phyloP scores from a whole-genome alignment of 257 asterid genomes.

The Nicotiana knightiana region DNA sequence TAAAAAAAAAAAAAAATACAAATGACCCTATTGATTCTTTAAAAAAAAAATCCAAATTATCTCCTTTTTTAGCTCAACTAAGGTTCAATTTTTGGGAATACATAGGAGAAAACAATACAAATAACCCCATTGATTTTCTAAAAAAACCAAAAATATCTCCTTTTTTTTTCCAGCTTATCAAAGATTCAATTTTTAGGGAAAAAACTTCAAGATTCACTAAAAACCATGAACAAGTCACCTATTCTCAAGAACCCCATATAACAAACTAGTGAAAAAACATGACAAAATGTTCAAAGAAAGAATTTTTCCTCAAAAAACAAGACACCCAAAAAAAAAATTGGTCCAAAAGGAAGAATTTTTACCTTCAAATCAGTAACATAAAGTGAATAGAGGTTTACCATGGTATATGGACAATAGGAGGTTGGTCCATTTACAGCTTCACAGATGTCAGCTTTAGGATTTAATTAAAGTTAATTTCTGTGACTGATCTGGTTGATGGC shows the following conservation, averaged over 20 bases:
- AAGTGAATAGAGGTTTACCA: not conserved
- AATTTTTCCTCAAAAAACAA: not conserved
- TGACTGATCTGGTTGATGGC: not conserved
- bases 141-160: not conserved
- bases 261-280: not conserved
- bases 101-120: conserved; percentile 35
- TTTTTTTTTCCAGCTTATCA: conserved; percentile 1
- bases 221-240: not conserved
- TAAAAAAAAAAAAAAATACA: conserved; percentile 30
- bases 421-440: not conserved
- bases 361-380: not conserved
- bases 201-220: not conserved
- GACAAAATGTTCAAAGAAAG: not conserved
- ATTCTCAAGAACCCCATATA: not conserved
- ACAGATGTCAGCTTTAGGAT: not conserved
- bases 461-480: not conserved
- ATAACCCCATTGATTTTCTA: conserved; percentile 25
- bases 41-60: not conserved
- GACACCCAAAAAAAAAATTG: not conserved
- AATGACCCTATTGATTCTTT: conserved; percentile 30
- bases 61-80: too few species aligned
- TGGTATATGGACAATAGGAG: not conserved
- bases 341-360: not conserved
- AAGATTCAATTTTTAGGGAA: conserved; percentile 24
- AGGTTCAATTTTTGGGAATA: conserved; percentile 9